These are phyloP conservation scores for Porcisia deanei DNA, from an alignment of 208 protist species.

Conservation along the genomic window DNA sequence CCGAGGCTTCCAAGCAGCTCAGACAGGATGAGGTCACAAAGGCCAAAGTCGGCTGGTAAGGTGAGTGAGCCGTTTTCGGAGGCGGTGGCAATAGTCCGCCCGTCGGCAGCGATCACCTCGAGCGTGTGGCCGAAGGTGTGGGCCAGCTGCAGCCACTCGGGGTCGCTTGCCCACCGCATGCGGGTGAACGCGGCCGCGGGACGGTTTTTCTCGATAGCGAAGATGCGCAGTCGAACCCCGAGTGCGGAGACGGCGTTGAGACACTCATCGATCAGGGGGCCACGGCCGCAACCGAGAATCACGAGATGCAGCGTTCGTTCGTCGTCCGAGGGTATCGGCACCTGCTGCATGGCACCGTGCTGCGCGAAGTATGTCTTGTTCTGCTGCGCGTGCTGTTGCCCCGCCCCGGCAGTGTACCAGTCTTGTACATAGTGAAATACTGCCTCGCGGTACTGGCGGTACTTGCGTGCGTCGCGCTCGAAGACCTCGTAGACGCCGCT, in stretches of 20 bases:
- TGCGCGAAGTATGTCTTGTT: slow-evolving; percentile 20
- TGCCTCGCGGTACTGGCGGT: slow-evolving; percentile 93
- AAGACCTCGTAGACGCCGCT: slow-evolving; percentile 98
- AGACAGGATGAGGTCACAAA: slow-evolving; percentile 96
- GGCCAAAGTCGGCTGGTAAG: slow-evolving; percentile 65
- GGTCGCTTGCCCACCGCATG: slow-evolving; percentile 50
- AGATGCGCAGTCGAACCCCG: slow-evolving; percentile 82
- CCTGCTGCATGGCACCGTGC: slow-evolving; percentile 16
- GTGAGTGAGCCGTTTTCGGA: slow-evolving; percentile 18
- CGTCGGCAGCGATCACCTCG: slow-evolving; percentile 91
- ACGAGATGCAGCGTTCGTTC: slow-evolving; percentile 83
- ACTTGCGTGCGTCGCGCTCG: slow-evolving; percentile 98
- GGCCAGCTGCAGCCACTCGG: slow-evolving; percentile 59
- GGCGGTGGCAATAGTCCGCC: slow-evolving; percentile 57
- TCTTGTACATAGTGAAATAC: slow-evolving; percentile 70
- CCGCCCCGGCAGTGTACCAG: slow-evolving; percentile 34
- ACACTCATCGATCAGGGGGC: slow-evolving; percentile 91
- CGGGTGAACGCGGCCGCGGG: slow-evolving; percentile 94
- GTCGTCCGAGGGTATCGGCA: slow-evolving; percentile 9
- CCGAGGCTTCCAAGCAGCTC: slow-evolving; percentile 99
- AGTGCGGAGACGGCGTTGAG: slow-evolving; percentile 80
- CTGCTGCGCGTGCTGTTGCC: slow-evolving; percentile 35
- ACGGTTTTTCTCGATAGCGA: slow-evolving; percentile 98
- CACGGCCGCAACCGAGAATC: slow-evolving; percentile 97
- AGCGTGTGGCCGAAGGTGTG: slow-evolving; percentile 86